Percentiles rank a stretch among this genome's conserved stretches.
Evolutionary conservation across 768 basidiomycete species (phyloP).

Genomic region (Naganishia vaughanmartiniae): DNA sequence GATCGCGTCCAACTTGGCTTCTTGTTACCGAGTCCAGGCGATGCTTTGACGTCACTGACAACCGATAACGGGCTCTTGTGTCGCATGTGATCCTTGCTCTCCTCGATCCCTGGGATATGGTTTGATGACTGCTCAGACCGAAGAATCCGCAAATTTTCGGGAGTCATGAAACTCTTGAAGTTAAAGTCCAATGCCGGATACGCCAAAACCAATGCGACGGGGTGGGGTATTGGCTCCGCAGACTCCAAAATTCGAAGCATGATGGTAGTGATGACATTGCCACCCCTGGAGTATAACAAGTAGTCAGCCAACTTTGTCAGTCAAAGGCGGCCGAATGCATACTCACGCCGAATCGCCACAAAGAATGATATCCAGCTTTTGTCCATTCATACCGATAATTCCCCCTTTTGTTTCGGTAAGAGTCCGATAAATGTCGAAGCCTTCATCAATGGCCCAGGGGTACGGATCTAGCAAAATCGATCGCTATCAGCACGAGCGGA

Average conservation of each 20-base stretch:
- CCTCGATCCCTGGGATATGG: slow-evolving; percentile 69
- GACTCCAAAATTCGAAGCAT: slow-evolving; percentile 79
- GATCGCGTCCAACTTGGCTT: slow-evolving; percentile 57
- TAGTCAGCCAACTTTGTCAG: neutral
- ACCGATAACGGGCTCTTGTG: slow-evolving; percentile 88
- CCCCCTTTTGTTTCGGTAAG: slow-evolving; percentile 75
- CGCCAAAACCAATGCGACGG: slow-evolving; percentile 77
- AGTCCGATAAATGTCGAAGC: slow-evolving; percentile 81
- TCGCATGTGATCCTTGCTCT: slow-evolving; percentile 80
- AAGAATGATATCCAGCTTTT: slow-evolving; percentile 70
- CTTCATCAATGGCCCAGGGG: slow-evolving; percentile 92
- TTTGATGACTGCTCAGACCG: slow-evolving; percentile 83
- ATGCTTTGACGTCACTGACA: slow-evolving; percentile 66
- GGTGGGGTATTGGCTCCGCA: slow-evolving; percentile 62
- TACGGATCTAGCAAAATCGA: slow-evolving; percentile 71
- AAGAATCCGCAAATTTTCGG: slow-evolving; percentile 74
- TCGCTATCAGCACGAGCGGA: neutral
- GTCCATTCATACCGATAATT: slow-evolving; percentile 84
- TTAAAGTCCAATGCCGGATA: slow-evolving; percentile 96
- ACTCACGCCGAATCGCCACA: slow-evolving; percentile 97
- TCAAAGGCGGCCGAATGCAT: neutral
- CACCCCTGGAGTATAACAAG: slow-evolving; percentile 65
- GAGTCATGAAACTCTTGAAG: slow-evolving; percentile 83
- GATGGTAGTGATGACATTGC: slow-evolving; percentile 77
- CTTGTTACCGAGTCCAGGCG: slow-evolving; percentile 42